phyloP scores from a whole-genome alignment of 495 filamentous ascomycete genomes.

The Lichenothelia convexa region DNA sequence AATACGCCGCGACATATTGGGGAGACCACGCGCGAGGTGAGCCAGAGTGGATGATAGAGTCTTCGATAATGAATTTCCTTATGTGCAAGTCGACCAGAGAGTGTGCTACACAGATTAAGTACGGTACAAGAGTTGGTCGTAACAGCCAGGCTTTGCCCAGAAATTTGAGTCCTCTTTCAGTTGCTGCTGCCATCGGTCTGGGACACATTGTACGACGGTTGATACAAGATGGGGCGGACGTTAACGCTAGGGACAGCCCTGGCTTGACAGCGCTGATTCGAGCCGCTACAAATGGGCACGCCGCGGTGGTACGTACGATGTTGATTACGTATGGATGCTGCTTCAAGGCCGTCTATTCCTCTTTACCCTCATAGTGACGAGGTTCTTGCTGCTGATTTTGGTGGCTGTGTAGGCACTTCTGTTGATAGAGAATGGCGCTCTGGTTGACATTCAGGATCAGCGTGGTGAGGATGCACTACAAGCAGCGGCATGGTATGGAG shows the following conservation, averaged over 20 bases:
- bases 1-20: constrained; percentile 30
- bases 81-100: neutral
- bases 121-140: neutral
- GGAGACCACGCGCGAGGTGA: constrained; percentile 25
- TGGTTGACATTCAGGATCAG: neutral
- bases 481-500: neutral
- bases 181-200: constrained; percentile 4
- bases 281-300: no score
- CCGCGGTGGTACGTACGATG: no score
- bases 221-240: no score
- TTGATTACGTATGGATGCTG: constrained; percentile 1
- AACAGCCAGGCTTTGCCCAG: constrained; percentile 2
- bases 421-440: no score
- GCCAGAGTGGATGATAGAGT: constrained; percentile 9
- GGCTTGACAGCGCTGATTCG: no score
- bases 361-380: neutral
- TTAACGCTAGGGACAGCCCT: no score
- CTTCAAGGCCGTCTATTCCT: neutral
- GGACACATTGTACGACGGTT: no score
- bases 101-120: neutral
- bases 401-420: no score
- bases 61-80: constrained; percentile 3
- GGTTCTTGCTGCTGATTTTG: no score
- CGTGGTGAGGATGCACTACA: neutral
- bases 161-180: constrained; percentile 1